phyloP scores from a whole-genome alignment of 2,329 filamentous ascomycete genomes.

The Elsinoe ampelina region DNA sequence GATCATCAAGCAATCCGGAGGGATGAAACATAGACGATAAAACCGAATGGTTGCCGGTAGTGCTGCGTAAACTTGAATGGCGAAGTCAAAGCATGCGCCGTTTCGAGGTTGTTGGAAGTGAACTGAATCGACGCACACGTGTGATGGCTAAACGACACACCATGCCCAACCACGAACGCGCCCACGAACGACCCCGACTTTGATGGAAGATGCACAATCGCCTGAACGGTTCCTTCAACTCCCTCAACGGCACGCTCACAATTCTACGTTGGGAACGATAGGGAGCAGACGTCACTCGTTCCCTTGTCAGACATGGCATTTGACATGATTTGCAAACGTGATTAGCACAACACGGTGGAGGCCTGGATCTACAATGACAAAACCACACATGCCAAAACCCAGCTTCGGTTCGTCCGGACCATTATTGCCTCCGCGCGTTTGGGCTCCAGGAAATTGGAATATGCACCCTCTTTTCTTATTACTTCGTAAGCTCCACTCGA shows the following conservation, averaged over 20 bases:
- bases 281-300: background rate
- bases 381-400: background rate
- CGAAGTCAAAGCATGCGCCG: background rate
- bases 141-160: background rate
- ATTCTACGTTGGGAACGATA: slow-evolving; percentile 4
- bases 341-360: background rate
- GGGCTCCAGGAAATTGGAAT: background rate
- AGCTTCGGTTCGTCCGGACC: slow-evolving; percentile 1
- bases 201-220: background rate
- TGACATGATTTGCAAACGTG: background rate
- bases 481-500: background rate
- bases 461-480: background rate
- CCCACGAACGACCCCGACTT: background rate
- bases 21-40: background rate
- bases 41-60: background rate
- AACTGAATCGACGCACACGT: background rate
- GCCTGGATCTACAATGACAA: background rate
- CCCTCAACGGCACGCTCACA: background rate
- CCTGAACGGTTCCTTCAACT: background rate
- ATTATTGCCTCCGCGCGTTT: background rate
- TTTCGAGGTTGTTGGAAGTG: background rate
- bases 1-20: background rate
- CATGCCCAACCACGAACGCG: background rate
- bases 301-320: background rate
- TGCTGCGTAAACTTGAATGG: background rate